Evolutionary conservation across 2,329 filamentous ascomycete genomes (phyloP), one percentile per base, ranked within the genome.

Genomic region (Atkinsonella hypoxylon): DNA sequence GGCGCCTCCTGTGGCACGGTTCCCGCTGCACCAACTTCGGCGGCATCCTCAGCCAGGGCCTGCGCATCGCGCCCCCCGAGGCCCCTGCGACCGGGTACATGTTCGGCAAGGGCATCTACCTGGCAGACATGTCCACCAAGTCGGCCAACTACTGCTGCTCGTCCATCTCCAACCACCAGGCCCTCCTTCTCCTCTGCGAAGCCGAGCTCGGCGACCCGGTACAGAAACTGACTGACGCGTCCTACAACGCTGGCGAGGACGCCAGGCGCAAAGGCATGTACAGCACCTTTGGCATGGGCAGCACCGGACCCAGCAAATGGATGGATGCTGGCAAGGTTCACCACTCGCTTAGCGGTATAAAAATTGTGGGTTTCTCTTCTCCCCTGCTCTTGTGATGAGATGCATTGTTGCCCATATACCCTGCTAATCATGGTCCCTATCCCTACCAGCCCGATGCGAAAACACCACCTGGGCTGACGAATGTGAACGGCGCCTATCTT

Each of bases 71-170:
- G 7, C 89, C 89, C 0, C 84, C 85, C 0, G 84, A 94, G 64
- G 89, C 89, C 0, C 89, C 88, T 0, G 82, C 82, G 0, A 78
- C 75, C 4, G 87, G 87, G 1, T 89, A 91, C 70, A 91, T 91
- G 85, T 95, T 94, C 57, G 89, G 85, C 51, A 94, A 94, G 66
- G 89, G 89, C 43, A 85, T 95, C 45, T 95, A 95, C 62, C 77
- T 95, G 2, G 88, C 88, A 2, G 88, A 94, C 60, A 89, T 89
- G 75, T 85, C 81, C 0, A 85, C 79, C 62, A 95, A 94, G 68
- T 89, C 84, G 2, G 87, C 87, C 15, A 80, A 80, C 58, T 95
- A 95, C 69, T 93, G 87, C 63, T 76, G 66, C 48, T 63, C 79
- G 0, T 63, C 68, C 56, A 75, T 70, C 53, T 85, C 83, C n/a